Evolutionary conservation across 306 rosid species (phyloP).

Genomic region (Cucumis melo): DNA sequence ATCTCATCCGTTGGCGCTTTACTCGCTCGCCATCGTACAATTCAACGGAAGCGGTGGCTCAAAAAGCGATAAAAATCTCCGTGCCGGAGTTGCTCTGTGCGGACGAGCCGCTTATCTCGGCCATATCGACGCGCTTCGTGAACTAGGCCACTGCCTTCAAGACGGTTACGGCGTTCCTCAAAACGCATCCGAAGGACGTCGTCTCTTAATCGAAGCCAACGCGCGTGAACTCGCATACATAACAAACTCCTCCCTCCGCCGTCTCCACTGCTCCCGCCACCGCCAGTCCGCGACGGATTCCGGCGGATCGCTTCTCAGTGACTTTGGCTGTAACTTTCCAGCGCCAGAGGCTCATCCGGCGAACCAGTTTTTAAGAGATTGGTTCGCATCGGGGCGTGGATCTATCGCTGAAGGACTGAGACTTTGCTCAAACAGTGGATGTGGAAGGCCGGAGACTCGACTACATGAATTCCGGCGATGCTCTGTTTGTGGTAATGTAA

Average conservation of each 20-base stretch:
- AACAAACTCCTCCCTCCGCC: slow-evolving; percentile 16
- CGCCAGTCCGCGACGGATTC: not conserved
- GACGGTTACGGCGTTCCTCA: slow-evolving; percentile 74
- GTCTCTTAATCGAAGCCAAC: slow-evolving; percentile 65
- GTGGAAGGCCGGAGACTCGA: slow-evolving; percentile 77
- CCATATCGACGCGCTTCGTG: slow-evolving; percentile 75
- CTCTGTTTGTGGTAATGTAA: slow-evolving; percentile 67
- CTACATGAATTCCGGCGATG: slow-evolving; percentile 80
- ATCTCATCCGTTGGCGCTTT: slow-evolving; percentile 54
- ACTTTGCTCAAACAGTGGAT: slow-evolving; percentile 50
- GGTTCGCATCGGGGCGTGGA: slow-evolving; percentile 43
- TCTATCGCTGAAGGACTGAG: slow-evolving; percentile 22
- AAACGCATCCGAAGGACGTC: slow-evolving; percentile 46
- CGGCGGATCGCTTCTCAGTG: slow-evolving; percentile 24
- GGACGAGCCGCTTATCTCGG: slow-evolving; percentile 62
- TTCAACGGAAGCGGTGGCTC: slow-evolving; percentile 88
- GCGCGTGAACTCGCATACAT: slow-evolving; percentile 43
- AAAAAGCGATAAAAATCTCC: slow-evolving; percentile 44
- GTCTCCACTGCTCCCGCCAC: not conserved
- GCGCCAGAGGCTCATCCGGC: slow-evolving; percentile 47
- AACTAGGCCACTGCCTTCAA: slow-evolving; percentile 77
- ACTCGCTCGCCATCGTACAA: slow-evolving; percentile 79
- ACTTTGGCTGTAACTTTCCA: slow-evolving; percentile 33
- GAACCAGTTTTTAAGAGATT: slow-evolving; percentile 50
- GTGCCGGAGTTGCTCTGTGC: slow-evolving; percentile 66